Conservation (phyloP, 2,329 filamentous ascomycete species). For the Epichloe baconii region DNA sequence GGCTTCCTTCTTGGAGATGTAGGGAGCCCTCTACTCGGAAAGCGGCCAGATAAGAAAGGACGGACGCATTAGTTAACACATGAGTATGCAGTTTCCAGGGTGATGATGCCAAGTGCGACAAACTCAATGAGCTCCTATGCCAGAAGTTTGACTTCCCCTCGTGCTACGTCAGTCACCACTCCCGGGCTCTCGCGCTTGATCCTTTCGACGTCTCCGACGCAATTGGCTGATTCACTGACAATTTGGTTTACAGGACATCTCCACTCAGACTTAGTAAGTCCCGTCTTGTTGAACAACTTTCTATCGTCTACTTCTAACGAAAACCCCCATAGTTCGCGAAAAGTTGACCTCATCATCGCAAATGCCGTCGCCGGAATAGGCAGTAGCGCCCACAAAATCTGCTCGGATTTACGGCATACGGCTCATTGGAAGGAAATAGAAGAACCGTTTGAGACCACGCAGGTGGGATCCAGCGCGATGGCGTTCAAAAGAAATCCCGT, state of each 20-base stretch:
- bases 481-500: slow-evolving; percentile 15
- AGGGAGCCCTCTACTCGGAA: background rate
- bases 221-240: background rate
- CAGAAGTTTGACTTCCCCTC: slow-evolving; percentile 39
- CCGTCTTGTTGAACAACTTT: background rate
- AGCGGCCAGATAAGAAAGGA: too few species aligned
- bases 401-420: slow-evolving; percentile 48
- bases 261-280: slow-evolving; percentile 45
- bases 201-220: too few species aligned
- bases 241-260: slow-evolving; percentile 25
- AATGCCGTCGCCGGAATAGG: slow-evolving; percentile 72
- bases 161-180: slow-evolving; percentile 20
- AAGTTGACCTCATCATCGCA: slow-evolving; percentile 69
- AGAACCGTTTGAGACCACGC: slow-evolving; percentile 68
- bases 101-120: slow-evolving; percentile 35
- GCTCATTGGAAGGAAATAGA: slow-evolving; percentile 74
- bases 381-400: slow-evolving; percentile 59
- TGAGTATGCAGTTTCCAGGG: slow-evolving; percentile 25
- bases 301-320: too few species aligned
- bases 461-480: slow-evolving; percentile 48
- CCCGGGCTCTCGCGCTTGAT: too few species aligned
- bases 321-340: slow-evolving; percentile 34
- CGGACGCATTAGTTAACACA: background rate
- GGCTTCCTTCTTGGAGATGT: slow-evolving; percentile 47
- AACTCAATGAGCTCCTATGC: slow-evolving; percentile 43